Base-by-base conservation (phyloP, 345 rosid species). In the Physaria fendleri region DNA sequence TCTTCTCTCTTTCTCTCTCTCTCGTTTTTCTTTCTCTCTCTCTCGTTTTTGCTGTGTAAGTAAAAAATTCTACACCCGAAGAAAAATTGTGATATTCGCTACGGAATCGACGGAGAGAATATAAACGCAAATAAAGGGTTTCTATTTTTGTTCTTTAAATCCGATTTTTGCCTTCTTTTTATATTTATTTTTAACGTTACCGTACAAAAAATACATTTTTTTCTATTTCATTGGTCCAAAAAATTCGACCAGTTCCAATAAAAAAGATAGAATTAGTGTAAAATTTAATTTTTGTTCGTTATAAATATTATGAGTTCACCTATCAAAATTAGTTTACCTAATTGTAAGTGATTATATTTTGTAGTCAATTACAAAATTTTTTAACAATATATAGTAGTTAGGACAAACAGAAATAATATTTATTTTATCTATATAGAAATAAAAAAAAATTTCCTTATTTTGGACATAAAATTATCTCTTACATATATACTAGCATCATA, bases 81-180 rank as follows among this genome's bases (percentile, higher is more conserved):
- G 60, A 25, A 35, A 53, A 64, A 30, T 40, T 52, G 60, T 57
- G 69, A 49, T 41, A 64, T 63, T 64, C 16, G 50, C 51, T 52
- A 78, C 75, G 70, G 74, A 76, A 73, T 68, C 54, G 72, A 76
- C 74, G 78, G 82, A 72, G 79, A 75, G 71, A 75, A 64, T 54
- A 55, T 76, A 63, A 56, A 62, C 74, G 8, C 65, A 56, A 49
- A 54, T 25, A 24, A 69, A 56, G 54, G 8, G 65, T 71, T 63
- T 71, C 69, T 71, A 71, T 63, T 71, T 56, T 63, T 70, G 51
- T 50, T 63, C 28, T 34, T 42, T n/a, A 4, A 33, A 55, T 62
- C 28, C 63, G 62, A 8, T 39, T 62, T 39, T 10, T 67, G 28
- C 49, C 33, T 21, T 15, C 25, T 66, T 66, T n/a, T n/a, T n/a